These are phyloP conservation scores for Chiua virens DNA, from an alignment of 768 basidiomycete genomes.

Conservation along the genomic window DNA sequence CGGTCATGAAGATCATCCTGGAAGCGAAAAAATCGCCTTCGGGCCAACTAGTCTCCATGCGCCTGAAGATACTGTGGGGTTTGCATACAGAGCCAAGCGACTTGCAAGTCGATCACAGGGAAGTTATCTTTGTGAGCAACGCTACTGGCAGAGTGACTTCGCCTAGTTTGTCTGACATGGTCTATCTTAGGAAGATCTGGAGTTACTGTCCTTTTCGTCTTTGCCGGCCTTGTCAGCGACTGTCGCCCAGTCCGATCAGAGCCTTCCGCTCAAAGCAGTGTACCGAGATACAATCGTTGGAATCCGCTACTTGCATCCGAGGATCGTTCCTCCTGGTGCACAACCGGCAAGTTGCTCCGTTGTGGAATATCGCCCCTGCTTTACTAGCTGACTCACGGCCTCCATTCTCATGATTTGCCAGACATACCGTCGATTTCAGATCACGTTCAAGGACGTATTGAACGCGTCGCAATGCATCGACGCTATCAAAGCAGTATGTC, in stretches of 20 bases:
- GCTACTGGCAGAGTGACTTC: background rate
- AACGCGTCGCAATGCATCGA: conserved; percentile 60
- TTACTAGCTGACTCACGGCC: conserved; percentile 7
- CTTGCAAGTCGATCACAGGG: conserved; percentile 44
- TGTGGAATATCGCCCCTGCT: too few species aligned
- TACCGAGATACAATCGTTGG: conserved; percentile 74
- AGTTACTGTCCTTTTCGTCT: conserved; percentile 66
- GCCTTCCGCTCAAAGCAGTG: conserved; percentile 77
- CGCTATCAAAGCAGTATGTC: conserved; percentile 65
- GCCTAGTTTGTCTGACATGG: background rate
- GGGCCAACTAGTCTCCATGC: conserved; percentile 59
- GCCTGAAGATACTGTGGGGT: conserved; percentile 65
- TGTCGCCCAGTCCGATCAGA: conserved; percentile 42
- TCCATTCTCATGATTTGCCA: conserved; percentile 26
- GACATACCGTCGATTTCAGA: conserved; percentile 75
- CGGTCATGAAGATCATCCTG: conserved; percentile 58
- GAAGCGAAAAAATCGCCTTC: conserved; percentile 54
- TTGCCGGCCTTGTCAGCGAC: conserved; percentile 32
- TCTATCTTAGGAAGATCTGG: conserved; percentile 67
- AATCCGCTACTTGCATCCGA: conserved; percentile 67
- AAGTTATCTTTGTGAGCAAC: conserved; percentile 65
- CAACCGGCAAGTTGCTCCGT: conserved; percentile 29
- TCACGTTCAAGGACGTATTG: conserved; percentile 55
- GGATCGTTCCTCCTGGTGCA: conserved; percentile 27
- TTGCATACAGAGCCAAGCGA: conserved; percentile 42